These are phyloP conservation scores for Verticillium tricorpus DNA, from an alignment of 2,329 filamentous ascomycete genomes.

Conservation along the genomic window DNA sequence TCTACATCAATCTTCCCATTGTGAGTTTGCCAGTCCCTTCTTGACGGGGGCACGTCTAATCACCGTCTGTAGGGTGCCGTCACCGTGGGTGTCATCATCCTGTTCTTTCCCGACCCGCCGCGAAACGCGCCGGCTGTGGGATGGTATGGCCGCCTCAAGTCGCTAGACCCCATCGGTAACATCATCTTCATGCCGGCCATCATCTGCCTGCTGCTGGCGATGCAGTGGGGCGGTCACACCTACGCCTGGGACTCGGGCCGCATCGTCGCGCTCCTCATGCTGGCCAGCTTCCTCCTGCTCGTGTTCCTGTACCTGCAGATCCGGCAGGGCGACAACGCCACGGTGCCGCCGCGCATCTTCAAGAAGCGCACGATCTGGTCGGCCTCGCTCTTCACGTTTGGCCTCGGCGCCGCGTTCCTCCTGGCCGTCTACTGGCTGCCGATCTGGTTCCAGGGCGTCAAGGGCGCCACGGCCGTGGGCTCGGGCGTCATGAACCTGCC, in stretches of 20 bases:
- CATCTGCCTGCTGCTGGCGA: constrained; percentile 44
- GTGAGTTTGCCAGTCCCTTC: constrained; percentile 13
- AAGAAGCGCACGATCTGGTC: constrained; percentile 33
- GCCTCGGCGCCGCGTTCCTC: constrained; percentile 28
- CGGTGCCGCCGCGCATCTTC: constrained; percentile 36
- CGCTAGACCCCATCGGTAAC: constrained; percentile 20
- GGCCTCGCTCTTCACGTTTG: constrained; percentile 27
- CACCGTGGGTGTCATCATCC: constrained; percentile 24
- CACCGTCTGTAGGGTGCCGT: constrained; percentile 23
- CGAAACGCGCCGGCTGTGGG: not conserved
- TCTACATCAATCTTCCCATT: constrained; percentile 35
- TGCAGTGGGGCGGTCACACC: constrained; percentile 42
- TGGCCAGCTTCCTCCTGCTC: constrained; percentile 1
- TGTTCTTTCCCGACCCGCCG: constrained; percentile 17
- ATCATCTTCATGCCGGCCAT: constrained; percentile 29
- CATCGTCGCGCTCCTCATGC: not conserved
- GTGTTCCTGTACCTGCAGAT: constrained; percentile 33
- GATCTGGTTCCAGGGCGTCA: constrained; percentile 42
- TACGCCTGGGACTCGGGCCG: constrained; percentile 15
- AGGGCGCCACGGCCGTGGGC: constrained; percentile 30
- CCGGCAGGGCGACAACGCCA: constrained; percentile 34
- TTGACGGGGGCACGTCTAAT: not conserved
- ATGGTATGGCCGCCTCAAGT: constrained; percentile 5
- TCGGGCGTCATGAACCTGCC: constrained; percentile 36
- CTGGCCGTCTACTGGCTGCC: constrained; percentile 33